Evolutionary conservation across 2,329 filamentous ascomycete genomes (phyloP).

Genomic region (Zymoseptoria ardabiliae): DNA sequence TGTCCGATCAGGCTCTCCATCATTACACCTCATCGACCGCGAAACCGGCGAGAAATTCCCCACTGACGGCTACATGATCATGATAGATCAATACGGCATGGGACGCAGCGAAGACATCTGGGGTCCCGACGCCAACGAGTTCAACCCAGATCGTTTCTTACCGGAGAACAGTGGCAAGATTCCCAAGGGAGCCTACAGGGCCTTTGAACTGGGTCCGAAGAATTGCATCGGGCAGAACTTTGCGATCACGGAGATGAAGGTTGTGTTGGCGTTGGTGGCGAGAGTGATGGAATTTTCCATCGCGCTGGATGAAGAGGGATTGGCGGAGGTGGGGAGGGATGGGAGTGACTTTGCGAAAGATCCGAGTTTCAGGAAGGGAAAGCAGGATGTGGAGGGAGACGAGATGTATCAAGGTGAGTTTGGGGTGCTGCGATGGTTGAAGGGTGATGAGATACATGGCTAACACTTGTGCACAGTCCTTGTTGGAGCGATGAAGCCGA

Average conservation of each 20-base stretch:
- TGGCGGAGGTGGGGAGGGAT: constrained; percentile 25
- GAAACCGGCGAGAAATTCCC: constrained; percentile 36
- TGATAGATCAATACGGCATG: constrained; percentile 31
- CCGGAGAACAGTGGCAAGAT: constrained; percentile 21
- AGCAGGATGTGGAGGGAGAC: constrained; percentile 22
- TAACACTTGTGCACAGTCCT: constrained; percentile 5
- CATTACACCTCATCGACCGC: constrained; percentile 34
- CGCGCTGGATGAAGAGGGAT: constrained; percentile 25
- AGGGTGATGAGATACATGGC: not conserved
- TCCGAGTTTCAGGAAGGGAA: constrained; percentile 14
- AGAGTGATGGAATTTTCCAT: constrained; percentile 44
- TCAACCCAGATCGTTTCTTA: constrained; percentile 44
- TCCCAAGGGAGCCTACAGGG: constrained; percentile 42
- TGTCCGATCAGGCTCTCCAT: constrained; percentile 29
- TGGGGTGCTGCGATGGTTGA: not conserved
- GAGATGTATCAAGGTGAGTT: constrained; percentile 20
- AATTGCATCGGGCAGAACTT: constrained; percentile 51
- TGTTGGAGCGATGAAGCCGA: constrained; percentile 24
- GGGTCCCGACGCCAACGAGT: constrained; percentile 34
- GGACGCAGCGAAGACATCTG: constrained; percentile 33
- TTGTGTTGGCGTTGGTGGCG: constrained; percentile 42
- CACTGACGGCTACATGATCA: constrained; percentile 39
- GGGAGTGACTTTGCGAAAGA: constrained; percentile 26
- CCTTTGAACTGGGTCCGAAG: constrained; percentile 48
- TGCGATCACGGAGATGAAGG: constrained; percentile 44